These are phyloP conservation scores for Sporothrix pseudoabietina DNA, from an alignment of 2,329 filamentous ascomycete genomes.

Conservation along the genomic window DNA sequence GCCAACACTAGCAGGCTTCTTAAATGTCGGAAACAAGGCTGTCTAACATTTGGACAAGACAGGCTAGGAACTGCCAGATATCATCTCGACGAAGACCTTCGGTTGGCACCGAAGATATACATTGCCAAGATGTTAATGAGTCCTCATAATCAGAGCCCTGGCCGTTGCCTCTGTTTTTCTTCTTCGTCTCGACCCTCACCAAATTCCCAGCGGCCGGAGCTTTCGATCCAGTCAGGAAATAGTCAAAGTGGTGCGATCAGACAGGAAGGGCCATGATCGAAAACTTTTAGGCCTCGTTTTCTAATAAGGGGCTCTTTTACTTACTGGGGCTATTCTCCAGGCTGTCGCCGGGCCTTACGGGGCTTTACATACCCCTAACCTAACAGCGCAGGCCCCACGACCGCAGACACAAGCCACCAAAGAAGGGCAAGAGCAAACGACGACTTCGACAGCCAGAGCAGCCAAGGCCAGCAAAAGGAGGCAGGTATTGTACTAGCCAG, in stretches of 20 bases:
- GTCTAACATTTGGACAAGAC: background rate
- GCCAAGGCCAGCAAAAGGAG: background rate
- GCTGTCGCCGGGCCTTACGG: background rate
- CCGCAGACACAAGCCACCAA: background rate
- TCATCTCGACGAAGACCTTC: background rate
- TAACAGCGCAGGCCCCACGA: background rate
- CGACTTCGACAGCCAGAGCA: background rate
- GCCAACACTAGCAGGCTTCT: background rate
- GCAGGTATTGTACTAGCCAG: background rate
- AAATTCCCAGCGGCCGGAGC: background rate
- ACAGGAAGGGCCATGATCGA: background rate
- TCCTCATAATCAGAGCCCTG: background rate
- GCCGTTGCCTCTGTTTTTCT: background rate
- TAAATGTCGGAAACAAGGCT: background rate
- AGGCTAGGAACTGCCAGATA: background rate
- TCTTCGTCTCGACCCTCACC: background rate
- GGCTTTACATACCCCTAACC: slow-evolving; percentile 11
- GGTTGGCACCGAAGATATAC: background rate
- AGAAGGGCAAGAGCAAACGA: background rate
- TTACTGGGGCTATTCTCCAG: background rate
- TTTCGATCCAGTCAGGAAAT: slow-evolving; percentile 6
- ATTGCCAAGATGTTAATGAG: background rate
- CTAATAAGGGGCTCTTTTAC: background rate
- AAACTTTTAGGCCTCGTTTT: background rate
- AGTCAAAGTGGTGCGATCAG: slow-evolving; percentile 1